phyloP scores from a whole-genome alignment of 257 asterid genomes.

The Buddleja alternifolia region DNA sequence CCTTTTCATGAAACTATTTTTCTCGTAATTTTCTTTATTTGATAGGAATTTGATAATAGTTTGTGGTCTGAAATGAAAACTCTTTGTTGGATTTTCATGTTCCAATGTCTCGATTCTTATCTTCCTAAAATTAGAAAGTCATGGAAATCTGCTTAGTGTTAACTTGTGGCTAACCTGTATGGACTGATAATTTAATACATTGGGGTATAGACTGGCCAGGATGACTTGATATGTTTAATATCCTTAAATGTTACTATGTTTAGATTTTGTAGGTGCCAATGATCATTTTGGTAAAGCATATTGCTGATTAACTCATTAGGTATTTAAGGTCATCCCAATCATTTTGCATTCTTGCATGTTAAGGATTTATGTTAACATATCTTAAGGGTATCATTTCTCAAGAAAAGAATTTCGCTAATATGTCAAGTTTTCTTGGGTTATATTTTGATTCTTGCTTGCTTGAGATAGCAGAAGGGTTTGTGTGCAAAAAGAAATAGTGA shows the following conservation, averaged over 20 bases:
- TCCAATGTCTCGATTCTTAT: neutral
- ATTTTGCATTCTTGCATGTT: slow-evolving; percentile 4
- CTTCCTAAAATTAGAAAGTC: neutral
- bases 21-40: too few relatives aligned
- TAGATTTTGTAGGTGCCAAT: neutral
- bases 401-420: neutral
- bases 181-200: neutral
- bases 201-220: neutral
- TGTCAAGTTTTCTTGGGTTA: neutral
- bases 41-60: too few relatives aligned
- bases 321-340: neutral
- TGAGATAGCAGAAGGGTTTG: neutral
- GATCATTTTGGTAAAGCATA: neutral
- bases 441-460: neutral
- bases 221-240: neutral
- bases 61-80: too few relatives aligned
- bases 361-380: slow-evolving; percentile 6
- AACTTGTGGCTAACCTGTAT: neutral
- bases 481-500: neutral
- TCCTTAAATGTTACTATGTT: neutral
- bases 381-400: neutral
- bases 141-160: slow-evolving; percentile 10
- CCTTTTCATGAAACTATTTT: too few relatives aligned
- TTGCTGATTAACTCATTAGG: neutral
- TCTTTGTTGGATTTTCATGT: too few relatives aligned